phyloP scores from a whole-genome alignment of 805 yeast species.

The Lachancea mirantina region DNA sequence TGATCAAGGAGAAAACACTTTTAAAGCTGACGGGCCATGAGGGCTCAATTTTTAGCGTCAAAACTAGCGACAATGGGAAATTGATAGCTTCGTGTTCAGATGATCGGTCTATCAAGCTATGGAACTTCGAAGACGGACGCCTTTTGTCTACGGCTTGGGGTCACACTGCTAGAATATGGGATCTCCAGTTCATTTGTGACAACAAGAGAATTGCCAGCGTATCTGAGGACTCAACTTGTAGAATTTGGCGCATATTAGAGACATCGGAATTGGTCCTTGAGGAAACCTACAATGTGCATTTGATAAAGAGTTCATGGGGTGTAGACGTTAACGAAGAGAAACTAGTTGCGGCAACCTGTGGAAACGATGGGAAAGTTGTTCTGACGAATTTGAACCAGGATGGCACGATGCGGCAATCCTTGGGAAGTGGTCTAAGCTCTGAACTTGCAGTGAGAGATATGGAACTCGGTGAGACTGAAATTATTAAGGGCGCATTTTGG shows the following conservation, averaged over 20 bases:
- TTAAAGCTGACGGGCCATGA: slow-evolving; percentile 68
- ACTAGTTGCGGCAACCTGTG: slow-evolving; percentile 69
- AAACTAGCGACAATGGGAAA: slow-evolving; percentile 47
- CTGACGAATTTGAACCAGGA: slow-evolving; percentile 46
- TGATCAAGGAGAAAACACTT: slow-evolving; percentile 36
- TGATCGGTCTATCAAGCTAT: slow-evolving; percentile 79
- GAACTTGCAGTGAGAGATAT: slow-evolving; percentile 31
- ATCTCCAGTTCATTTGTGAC: slow-evolving; percentile 47
- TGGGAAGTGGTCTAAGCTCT: too few relatives aligned
- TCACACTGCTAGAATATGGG: slow-evolving; percentile 92
- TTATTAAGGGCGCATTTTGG: slow-evolving; percentile 53
- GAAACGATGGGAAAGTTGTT: slow-evolving; percentile 84
- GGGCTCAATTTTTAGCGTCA: slow-evolving; percentile 85
- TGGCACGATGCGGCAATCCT: slow-evolving; percentile 23
- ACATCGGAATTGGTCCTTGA: slow-evolving; percentile 19
- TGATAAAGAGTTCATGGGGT: slow-evolving; percentile 86
- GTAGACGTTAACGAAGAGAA: slow-evolving; percentile 45
- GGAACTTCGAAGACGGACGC: slow-evolving; percentile 53
- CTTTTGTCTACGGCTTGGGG: slow-evolving; percentile 88
- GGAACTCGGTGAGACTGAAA: slow-evolving; percentile 40
- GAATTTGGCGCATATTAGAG: slow-evolving; percentile 57
- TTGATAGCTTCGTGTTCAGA: slow-evolving; percentile 80
- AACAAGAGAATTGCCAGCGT: slow-evolving; percentile 47
- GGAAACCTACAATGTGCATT: slow-evolving; percentile 57
- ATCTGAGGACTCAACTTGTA: slow-evolving; percentile 81